Base-by-base conservation (phyloP, 441 rosid genomes). In the Metrosideros polymorpha region DNA sequence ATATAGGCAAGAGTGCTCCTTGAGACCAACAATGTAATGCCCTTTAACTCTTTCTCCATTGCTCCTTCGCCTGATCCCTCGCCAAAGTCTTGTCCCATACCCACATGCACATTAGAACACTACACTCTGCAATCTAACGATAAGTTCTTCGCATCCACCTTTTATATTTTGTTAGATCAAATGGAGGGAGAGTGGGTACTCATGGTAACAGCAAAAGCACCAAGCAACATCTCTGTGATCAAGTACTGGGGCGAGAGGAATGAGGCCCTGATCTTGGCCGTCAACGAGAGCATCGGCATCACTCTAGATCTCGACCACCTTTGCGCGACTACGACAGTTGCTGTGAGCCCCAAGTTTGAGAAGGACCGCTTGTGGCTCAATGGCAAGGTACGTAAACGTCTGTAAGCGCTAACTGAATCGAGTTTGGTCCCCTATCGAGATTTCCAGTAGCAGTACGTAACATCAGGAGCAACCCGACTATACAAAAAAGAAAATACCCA, bases 331-430 rank as follows among this genome's bases (percentile, higher is more conserved):
- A 96, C 99, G 19, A 96, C 99, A 25, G 99, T 94, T 61, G 94
- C 99, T 54, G 98, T 95, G 56, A 94, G 98, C 91, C 99, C 99
- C 15, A 39, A 88, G 76, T 97, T 97, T 87, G 89, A 90, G 51
- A 93, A 92, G 82, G 99, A 97, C 90, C 96, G 94, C 82, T 95
- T 96, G 99, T 97, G 99, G 99, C 99, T 97, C 86, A 97, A 97
- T 85, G 99, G 97, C 87, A 93, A 97, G 97, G 99, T 97, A 88
- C 49, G 22, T 49, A 61, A 63, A 27, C 61, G 82, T 47, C 63
- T 4, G 27, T n/a, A 29, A 27, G 66, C 19, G 5, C n/a, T 29
- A 24, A 7, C 9, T 45, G 7, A 47, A 54, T 43, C 12, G 12
- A 24, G 84, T 76, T 54, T 45, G 25, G 25, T 47, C 39, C 25